Conservation (phyloP, 768 basidiomycete species). For the Trametes villosa region DNA sequence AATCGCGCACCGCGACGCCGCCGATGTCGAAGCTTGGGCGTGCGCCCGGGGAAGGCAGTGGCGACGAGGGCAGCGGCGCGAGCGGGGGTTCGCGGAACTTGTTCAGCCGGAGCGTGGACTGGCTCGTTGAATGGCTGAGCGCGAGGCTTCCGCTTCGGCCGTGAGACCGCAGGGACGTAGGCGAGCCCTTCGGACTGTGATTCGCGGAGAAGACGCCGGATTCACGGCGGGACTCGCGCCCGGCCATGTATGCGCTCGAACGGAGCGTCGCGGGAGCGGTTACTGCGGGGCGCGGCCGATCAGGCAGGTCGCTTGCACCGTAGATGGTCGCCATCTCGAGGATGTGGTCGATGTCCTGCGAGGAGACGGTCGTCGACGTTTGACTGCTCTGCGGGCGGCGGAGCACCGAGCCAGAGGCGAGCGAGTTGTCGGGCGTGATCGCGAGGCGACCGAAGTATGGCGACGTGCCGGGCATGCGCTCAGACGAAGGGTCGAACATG, state of each 20-base stretch:
- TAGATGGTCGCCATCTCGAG: slow-evolving; percentile 55
- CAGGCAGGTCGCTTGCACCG: slow-evolving; percentile 13
- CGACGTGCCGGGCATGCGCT: slow-evolving; percentile 14
- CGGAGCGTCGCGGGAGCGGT: slow-evolving; percentile 22
- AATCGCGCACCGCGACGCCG: slow-evolving; percentile 7
- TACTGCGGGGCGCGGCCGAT: slow-evolving; percentile 13
- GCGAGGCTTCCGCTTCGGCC: background rate
- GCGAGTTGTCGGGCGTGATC: slow-evolving; percentile 20
- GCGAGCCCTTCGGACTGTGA: background rate
- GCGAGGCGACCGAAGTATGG: slow-evolving; percentile 19
- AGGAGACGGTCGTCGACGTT: slow-evolving; percentile 7
- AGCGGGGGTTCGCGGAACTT: slow-evolving; percentile 31
- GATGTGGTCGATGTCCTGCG: slow-evolving; percentile 54
- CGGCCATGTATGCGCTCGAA: slow-evolving; percentile 27
- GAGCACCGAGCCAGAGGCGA: slow-evolving; percentile 3
- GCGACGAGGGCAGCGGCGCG: slow-evolving; percentile 31
- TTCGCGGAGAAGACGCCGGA: background rate
- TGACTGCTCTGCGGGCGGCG: slow-evolving; percentile 2
- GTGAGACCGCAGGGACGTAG: background rate
- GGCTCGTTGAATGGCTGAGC: slow-evolving; percentile 3
- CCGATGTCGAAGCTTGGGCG: slow-evolving; percentile 18
- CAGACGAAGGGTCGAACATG: slow-evolving; percentile 3
- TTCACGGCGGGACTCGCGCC: slow-evolving; percentile 15
- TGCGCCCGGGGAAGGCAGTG: slow-evolving; percentile 23
- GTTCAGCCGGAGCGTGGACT: slow-evolving; percentile 3